Evolutionary conservation across 345 rosid genomes (phyloP).

Genomic region (Capsella bursapastoris): DNA sequence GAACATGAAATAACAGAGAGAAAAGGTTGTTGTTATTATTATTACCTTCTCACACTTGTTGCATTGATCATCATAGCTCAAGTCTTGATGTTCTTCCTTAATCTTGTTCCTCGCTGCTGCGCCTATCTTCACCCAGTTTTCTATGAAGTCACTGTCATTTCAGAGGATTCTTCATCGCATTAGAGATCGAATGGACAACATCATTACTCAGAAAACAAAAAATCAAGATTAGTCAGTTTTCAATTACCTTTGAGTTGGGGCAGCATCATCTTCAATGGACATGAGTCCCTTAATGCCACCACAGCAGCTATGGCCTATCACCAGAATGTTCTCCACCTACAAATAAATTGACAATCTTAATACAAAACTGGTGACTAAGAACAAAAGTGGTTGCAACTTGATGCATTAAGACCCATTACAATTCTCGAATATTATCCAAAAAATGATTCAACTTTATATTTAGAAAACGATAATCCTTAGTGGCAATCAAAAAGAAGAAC

Average conservation of each 20-base stretch:
- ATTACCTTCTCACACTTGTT: constrained; percentile 78
- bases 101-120: constrained; percentile 74
- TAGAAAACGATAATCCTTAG: not conserved
- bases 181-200: not conserved
- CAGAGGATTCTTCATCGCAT: not conserved
- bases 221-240: not conserved
- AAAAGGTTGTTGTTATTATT: not conserved
- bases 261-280: constrained; percentile 67
- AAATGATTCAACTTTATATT: constrained; percentile 6
- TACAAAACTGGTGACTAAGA: constrained; percentile 10
- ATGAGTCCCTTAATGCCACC: constrained; percentile 98
- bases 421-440: constrained; percentile 25
- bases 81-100: constrained; percentile 47
- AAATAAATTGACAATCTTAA: not conserved
- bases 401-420: constrained; percentile 24
- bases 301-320: constrained; percentile 92
- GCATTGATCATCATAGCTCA: constrained; percentile 57
- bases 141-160: constrained; percentile 82
- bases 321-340: constrained; percentile 79
- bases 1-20: not conserved
- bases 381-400: constrained; percentile 19
- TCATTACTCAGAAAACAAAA: not conserved
- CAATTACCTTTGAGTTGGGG: constrained; percentile 38
- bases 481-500: constrained; percentile 20
- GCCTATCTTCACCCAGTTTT: constrained; percentile 85